Base-by-base conservation (phyloP, 176 grass and related monocot species). In the Dendrocalamus sinicus region DNA sequence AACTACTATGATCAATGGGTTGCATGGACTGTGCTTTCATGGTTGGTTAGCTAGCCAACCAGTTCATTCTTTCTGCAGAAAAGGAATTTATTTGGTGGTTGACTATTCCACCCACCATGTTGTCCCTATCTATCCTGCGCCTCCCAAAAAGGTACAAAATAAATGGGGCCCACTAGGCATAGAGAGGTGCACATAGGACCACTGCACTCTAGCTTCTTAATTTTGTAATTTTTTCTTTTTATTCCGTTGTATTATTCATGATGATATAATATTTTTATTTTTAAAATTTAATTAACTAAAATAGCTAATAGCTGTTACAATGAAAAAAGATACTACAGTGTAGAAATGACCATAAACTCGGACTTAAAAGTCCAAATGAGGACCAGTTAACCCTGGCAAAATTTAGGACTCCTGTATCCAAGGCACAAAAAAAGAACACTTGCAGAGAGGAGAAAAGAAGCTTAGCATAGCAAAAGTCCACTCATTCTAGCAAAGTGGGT, bases 61-160 rank as follows among this genome's bases (percentile, higher is more conserved):
- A 57, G 24, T 83, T 78, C 66, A 67, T 87, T 83, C 79, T 81
- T 75, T 17, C 70, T 62, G 52, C 70, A 86, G 71, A 63, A 58
- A 32, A 37, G 61, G 54, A 70, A 77, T 77, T 81, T 62, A 73
- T 66, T 73, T 67, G 79, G 24, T 63, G 46, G 57, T 78, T 78
- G 79, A 73, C 67, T 67, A 30, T 64, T 20, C 79, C 26, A 83
- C 40, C 57, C 57, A 72, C 35, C 53, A 64, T 54, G 14, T n/a
- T 28, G 61, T 70, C 68, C 67, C 68, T 74, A 71, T 67, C 68
- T 74, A 71, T 67, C 24, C 40, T 37, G 51, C 63, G 22, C 44
- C 51, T 52, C n/a, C 39, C 67, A 47, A 70, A 45, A 71, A 55
- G 23, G 57, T 82, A 73, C 78, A 59, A 47, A 72, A 58, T 72